Conservation (phyloP, 2,329 filamentous ascomycete genomes). For the Pseudogymnoascus sp. region DNA sequence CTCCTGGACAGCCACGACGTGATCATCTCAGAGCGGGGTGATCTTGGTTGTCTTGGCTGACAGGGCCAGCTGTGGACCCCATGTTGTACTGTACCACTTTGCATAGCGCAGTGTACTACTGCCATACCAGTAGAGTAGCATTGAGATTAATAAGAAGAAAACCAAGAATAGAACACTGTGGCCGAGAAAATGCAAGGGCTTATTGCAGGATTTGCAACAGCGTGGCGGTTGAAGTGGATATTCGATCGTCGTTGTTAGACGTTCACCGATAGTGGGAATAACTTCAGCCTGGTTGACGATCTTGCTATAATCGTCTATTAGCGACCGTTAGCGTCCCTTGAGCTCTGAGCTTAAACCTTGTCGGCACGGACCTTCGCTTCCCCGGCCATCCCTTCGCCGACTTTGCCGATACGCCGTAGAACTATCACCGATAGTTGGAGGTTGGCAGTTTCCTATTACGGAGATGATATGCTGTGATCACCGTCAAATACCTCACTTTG, state of each 20-base stretch:
- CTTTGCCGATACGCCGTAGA: background rate
- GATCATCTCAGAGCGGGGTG: background rate
- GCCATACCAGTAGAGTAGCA: background rate
- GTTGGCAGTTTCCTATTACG: conserved; percentile 1
- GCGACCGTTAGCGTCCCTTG: background rate
- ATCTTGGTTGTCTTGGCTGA: background rate
- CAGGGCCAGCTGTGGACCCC: background rate
- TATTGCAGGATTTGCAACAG: background rate
- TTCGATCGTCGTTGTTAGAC: background rate
- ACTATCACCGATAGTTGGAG: background rate
- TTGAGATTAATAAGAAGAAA: background rate
- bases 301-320: background rate
- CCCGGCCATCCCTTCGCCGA: background rate
- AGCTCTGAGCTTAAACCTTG: conserved; percentile 5
- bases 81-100: background rate
- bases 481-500: background rate
- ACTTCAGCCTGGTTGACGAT: background rate
- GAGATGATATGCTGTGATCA: background rate
- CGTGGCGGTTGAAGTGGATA: background rate
- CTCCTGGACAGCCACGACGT: background rate
- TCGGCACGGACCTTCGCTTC: background rate
- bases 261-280: background rate
- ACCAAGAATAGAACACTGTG: background rate
- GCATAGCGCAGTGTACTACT: background rate
- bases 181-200: background rate